Evolutionary conservation across 768 basidiomycete genomes (phyloP).

Genomic region (Mycena vulgaris): DNA sequence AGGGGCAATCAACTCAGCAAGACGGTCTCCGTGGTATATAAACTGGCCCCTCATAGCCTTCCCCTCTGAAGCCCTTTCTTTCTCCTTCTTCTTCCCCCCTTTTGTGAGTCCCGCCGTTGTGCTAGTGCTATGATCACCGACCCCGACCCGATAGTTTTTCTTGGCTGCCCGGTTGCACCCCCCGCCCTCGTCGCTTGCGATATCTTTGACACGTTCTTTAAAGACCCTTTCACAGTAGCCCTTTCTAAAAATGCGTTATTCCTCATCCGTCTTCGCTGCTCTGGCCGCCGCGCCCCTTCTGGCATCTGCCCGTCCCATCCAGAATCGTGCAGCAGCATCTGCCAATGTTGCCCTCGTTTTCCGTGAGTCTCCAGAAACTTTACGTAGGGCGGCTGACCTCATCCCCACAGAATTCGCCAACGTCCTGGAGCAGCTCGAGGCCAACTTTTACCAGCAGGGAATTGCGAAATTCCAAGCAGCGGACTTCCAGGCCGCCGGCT

Average conservation of each 20-base stretch:
- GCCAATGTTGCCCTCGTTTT: conserved; percentile 68
- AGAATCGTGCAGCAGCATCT: conserved; percentile 50
- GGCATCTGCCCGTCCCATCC: conserved; percentile 65
- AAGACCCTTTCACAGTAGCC: conserved; percentile 42
- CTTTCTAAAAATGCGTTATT: conserved; percentile 64
- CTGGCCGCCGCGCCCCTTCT: conserved; percentile 57
- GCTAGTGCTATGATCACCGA: neutral
- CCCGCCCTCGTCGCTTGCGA: conserved; percentile 21
- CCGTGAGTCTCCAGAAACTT: conserved; percentile 58
- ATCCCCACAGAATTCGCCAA: conserved; percentile 74
- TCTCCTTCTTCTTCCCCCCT: too few relatives aligned
- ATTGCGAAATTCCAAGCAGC: conserved; percentile 72
- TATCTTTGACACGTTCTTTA: conserved; percentile 38
- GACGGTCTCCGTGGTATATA: too few relatives aligned
- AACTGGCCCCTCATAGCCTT: too few relatives aligned
- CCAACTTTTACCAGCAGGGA: conserved; percentile 76
- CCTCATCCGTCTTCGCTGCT: conserved; percentile 54
- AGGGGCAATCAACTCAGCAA: too few relatives aligned
- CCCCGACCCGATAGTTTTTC: conserved; percentile 49
- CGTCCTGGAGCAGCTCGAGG: conserved; percentile 82
- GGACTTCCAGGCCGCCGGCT: conserved; percentile 79
- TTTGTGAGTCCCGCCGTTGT: too few relatives aligned
- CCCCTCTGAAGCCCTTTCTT: too few relatives aligned
- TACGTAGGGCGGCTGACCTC: too few relatives aligned
- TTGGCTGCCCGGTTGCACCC: conserved; percentile 82